Evolutionary conservation across 2,329 filamentous ascomycete species (phyloP).

Genomic region (Phialophora verrucosa): DNA sequence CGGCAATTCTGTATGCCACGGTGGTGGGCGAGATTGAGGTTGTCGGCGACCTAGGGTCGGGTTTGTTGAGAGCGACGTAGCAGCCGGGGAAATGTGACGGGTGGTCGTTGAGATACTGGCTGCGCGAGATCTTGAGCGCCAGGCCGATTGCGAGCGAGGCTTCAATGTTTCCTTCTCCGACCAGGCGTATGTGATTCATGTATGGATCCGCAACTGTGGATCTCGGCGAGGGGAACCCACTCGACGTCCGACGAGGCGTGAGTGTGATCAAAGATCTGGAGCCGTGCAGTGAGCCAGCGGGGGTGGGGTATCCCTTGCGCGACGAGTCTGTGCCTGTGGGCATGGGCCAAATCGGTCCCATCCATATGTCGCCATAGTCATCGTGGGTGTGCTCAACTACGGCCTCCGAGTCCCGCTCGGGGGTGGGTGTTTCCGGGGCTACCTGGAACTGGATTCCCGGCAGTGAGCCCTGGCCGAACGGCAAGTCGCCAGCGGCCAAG

Average conservation of each 20-base stretch:
- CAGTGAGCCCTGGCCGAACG: slow-evolving; percentile 14
- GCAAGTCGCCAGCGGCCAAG: slow-evolving; percentile 32
- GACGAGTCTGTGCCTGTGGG: background rate
- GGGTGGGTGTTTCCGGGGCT: slow-evolving; percentile 8
- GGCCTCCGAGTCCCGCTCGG: background rate
- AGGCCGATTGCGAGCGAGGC: slow-evolving; percentile 33
- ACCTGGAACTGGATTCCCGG: slow-evolving; percentile 17
- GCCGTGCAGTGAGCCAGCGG: background rate
- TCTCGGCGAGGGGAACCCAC: background rate
- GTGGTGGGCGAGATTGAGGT: background rate
- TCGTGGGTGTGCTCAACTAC: slow-evolving; percentile 19
- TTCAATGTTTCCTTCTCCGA: slow-evolving; percentile 24
- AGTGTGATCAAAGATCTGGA: slow-evolving; percentile 12
- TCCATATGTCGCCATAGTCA: slow-evolving; percentile 29
- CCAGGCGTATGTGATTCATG: slow-evolving; percentile 33
- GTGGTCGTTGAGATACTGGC: slow-evolving; percentile 36
- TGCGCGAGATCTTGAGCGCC: slow-evolving; percentile 28
- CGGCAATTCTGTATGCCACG: slow-evolving; percentile 19
- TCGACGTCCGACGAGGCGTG: slow-evolving; percentile 11
- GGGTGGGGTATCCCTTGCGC: background rate
- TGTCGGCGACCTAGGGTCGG: slow-evolving; percentile 2
- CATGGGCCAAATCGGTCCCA: slow-evolving; percentile 27
- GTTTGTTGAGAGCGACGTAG: slow-evolving; percentile 26
- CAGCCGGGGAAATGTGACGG: slow-evolving; percentile 32
- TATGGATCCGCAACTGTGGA: slow-evolving; percentile 23